Percentiles rank a stretch among this genome's conserved stretches.
Evolutionary conservation across 2,329 filamentous ascomycete genomes (phyloP).

Genomic region (Cladophialophora yegresii): DNA sequence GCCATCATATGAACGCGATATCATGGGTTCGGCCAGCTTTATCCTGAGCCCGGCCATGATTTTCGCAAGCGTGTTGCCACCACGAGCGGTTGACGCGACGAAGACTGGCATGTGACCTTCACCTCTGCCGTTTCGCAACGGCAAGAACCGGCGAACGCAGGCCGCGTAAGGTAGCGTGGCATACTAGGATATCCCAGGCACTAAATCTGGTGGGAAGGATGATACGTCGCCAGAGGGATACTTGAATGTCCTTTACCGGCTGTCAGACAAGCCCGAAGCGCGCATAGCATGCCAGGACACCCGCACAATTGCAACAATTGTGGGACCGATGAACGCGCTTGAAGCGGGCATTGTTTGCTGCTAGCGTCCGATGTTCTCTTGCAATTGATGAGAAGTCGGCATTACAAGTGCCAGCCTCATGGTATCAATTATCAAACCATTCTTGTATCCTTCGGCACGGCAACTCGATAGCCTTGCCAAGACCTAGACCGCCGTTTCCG

Average conservation of each 20-base stretch:
- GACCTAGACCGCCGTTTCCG: constrained; percentile 3
- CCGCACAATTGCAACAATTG: background rate
- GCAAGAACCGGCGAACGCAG: background rate
- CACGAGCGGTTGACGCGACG: background rate
- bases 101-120: background rate
- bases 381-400: background rate
- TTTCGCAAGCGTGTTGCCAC: background rate
- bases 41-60: background rate
- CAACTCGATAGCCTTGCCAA: constrained; percentile 8
- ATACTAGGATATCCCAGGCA: no score
- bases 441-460: background rate
- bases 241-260: background rate
- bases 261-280: background rate
- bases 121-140: background rate
- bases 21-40: background rate
- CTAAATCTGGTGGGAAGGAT: background rate
- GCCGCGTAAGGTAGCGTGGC: background rate
- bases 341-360: background rate
- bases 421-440: background rate
- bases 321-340: background rate
- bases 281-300: background rate
- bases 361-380: background rate
- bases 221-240: background rate
- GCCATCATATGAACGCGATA: background rate
- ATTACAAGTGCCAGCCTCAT: background rate